Evolutionary conservation across 371 early-diverging fungal species (phyloP).

Genomic region (Parasitella parasitica): DNA sequence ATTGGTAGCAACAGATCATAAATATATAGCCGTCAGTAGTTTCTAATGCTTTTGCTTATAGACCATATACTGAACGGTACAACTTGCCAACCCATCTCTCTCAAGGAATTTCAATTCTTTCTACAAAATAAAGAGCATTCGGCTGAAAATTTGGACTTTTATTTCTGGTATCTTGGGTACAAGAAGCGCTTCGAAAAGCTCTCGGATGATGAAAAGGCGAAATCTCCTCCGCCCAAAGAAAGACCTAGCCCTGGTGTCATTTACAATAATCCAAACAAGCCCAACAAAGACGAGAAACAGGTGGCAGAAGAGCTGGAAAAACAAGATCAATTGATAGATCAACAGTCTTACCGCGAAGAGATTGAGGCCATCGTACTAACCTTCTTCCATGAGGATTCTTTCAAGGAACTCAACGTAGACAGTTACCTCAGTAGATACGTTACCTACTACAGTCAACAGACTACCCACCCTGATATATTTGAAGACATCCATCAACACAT

Average conservation of each 20-base stretch:
- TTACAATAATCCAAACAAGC: neutral
- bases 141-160: conserved; percentile 29
- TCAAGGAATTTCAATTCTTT: conserved; percentile 21
- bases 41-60: neutral
- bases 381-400: conserved; percentile 22
- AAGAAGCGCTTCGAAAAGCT: conserved; percentile 12
- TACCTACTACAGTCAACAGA: conserved; percentile 15
- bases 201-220: conserved; percentile 12
- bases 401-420: conserved; percentile 22
- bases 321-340: conserved; percentile 1
- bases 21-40: too few relatives aligned
- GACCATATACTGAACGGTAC: conserved; percentile 5
- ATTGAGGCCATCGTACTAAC: conserved; percentile 19
- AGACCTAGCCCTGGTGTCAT: conserved; percentile 10
- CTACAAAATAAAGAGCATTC: conserved; percentile 24
- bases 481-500: conserved; percentile 21
- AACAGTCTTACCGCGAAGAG: conserved; percentile 18
- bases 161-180: conserved; percentile 27
- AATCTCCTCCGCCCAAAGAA: conserved; percentile 25
- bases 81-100: conserved; percentile 23
- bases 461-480: conserved; percentile 28
- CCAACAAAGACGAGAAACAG: neutral
- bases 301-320: conserved; percentile 1
- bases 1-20: neutral
- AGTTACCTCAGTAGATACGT: conserved; percentile 10